These are phyloP conservation scores for Botryotinia calthae DNA, from an alignment of 2,329 filamentous ascomycete species.

Conservation along the genomic window DNA sequence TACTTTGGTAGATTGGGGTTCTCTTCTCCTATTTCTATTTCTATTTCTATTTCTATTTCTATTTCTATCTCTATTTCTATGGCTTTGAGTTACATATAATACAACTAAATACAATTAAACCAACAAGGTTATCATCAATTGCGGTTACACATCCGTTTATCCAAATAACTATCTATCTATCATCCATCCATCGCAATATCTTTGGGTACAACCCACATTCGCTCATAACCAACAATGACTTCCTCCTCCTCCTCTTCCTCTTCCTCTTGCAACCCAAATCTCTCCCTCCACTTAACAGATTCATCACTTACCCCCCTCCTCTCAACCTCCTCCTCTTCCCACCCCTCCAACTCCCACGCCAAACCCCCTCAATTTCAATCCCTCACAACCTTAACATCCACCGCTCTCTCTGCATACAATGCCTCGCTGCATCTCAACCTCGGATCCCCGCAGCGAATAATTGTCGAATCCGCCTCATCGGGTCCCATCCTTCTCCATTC, in stretches of 20 bases:
- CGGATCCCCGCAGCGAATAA: conserved; percentile 54
- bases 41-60: background rate
- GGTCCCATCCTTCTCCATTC: conserved; percentile 44
- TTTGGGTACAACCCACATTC: background rate
- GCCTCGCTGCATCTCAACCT: conserved; percentile 52
- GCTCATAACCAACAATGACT: conserved; percentile 3
- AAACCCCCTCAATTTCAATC: conserved; percentile 41
- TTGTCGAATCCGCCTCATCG: conserved; percentile 52
- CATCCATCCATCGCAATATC: conserved; percentile 2
- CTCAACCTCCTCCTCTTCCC: conserved; percentile 40
- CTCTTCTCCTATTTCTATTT: conserved; percentile 2
- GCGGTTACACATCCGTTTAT: background rate
- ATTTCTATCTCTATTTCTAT: background rate
- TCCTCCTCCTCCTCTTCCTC: background rate
- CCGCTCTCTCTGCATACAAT: conserved; percentile 53
- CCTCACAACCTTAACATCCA: conserved; percentile 52
- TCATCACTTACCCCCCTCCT: conserved; percentile 56
- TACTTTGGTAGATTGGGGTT: background rate
- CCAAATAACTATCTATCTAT: too few species aligned
- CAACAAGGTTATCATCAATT: background rate
- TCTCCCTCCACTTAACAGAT: conserved; percentile 49
- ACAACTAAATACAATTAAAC: background rate
- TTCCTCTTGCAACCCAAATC: background rate
- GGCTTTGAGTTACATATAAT: background rate
- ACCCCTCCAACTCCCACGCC: conserved; percentile 18